These are phyloP conservation scores for Leptosphaerulina australis DNA, from an alignment of 2,329 filamentous ascomycete genomes.

Conservation along the genomic window DNA sequence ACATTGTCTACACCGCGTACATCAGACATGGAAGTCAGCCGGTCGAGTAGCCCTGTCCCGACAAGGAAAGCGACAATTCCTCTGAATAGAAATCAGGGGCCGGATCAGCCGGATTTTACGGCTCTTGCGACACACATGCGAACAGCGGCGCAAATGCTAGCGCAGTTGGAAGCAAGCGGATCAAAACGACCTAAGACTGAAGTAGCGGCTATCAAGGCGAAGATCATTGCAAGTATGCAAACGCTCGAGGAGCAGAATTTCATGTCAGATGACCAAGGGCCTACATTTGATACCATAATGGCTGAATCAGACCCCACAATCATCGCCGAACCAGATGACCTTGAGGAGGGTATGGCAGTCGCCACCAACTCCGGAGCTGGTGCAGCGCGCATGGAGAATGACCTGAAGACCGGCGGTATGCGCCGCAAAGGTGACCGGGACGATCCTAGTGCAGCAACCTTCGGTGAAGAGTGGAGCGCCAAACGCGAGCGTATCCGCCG, in stretches of 20 bases:
- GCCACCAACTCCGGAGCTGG: conserved; percentile 72
- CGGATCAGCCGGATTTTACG: conserved; percentile 79
- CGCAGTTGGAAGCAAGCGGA: conserved; percentile 79
- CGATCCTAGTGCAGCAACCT: conserved; percentile 83
- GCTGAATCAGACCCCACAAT: conserved; percentile 68
- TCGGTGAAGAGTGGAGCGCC: conserved; percentile 83
- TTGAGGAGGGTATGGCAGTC: conserved; percentile 61
- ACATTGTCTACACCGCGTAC: conserved; percentile 70
- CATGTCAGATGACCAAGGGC: conserved; percentile 71
- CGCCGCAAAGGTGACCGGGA: conserved; percentile 81
- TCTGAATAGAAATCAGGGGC: conserved; percentile 56
- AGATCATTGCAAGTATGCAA: conserved; percentile 91
- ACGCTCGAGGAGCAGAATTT: conserved; percentile 85
- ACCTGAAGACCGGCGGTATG: conserved; percentile 83
- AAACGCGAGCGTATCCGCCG: conserved; percentile 85
- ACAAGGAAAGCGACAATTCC: conserved; percentile 66
- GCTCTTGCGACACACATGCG: conserved; percentile 86
- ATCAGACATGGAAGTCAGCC: conserved; percentile 70
- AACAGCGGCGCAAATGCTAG: conserved; percentile 84
- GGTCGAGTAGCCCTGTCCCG: conserved; percentile 70
- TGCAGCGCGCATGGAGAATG: conserved; percentile 85
- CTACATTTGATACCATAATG: conserved; percentile 83
- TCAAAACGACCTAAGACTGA: conserved; percentile 80
- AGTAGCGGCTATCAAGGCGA: conserved; percentile 81
- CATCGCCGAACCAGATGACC: conserved; percentile 57